A percentile compares a stretch with the other conserved stretches of the same genome.
phyloP scores from a whole-genome alignment of 73 alveolate species.

The Strombidium stylifer region DNA sequence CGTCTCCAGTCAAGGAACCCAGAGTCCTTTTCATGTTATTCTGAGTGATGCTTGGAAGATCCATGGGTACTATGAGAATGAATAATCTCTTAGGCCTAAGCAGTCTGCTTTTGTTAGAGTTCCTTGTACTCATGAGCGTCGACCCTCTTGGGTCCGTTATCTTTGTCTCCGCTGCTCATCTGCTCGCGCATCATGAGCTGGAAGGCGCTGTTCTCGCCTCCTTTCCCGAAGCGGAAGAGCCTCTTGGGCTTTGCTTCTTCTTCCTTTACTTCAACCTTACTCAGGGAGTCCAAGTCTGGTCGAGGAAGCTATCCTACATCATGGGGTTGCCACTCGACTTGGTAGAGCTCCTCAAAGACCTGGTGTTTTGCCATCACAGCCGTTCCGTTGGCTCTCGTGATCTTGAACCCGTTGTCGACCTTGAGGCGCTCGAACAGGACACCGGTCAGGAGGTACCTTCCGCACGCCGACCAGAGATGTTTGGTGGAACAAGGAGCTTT shows the following conservation, averaged over 20 bases:
- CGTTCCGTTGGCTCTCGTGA: constrained; percentile 21
- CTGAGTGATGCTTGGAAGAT: no score
- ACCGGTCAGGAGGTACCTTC: constrained; percentile 60
- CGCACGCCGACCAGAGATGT: constrained; percentile 75
- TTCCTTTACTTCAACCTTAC: constrained; percentile 1
- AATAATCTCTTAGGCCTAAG: no score
- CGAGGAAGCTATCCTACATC: not conserved
- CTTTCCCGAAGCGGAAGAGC: not conserved
- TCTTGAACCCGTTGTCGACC: constrained; percentile 70
- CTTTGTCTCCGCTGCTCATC: constrained; percentile 9
- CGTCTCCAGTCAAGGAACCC: no score
- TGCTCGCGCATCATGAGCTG: constrained; percentile 14
- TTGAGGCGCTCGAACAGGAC: constrained; percentile 73
- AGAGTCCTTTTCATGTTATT: no score
- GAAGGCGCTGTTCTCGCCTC: constrained; percentile 19
- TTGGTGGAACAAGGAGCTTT: constrained; percentile 67
- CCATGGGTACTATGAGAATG: no score
- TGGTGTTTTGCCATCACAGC: not conserved
- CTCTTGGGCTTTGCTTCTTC: constrained; percentile 8
- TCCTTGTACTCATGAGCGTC: constrained; percentile 9
- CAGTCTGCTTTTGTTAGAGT: no score
- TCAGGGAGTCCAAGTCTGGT: not conserved
- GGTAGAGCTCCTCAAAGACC: constrained; percentile 7
- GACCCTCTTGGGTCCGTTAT: constrained; percentile 30
- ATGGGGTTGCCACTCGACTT: constrained; percentile 19